These are phyloP conservation scores for Quercus tomentella DNA, from an alignment of 331 rosid genomes.

Conservation along the genomic window DNA sequence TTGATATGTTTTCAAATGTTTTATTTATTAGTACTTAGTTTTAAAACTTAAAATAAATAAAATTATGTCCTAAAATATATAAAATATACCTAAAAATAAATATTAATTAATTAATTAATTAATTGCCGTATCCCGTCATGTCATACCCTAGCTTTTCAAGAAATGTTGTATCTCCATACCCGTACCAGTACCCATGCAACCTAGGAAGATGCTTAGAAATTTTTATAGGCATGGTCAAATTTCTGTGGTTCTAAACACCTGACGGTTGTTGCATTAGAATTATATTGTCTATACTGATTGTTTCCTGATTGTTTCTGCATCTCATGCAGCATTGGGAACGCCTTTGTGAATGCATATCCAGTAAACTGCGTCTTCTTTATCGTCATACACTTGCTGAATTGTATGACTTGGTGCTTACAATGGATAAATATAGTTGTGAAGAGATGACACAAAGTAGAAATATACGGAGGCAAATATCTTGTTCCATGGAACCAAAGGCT, in stretches of 20 bases:
- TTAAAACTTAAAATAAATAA: too few relatives aligned
- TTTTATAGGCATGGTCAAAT: not conserved
- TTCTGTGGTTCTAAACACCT: constrained; percentile 1
- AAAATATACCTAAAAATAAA: too few relatives aligned
- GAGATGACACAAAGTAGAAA: constrained; percentile 43
- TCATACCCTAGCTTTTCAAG: too few relatives aligned
- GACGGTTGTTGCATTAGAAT: not conserved
- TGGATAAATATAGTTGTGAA: constrained; percentile 52
- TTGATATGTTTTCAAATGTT: too few relatives aligned
- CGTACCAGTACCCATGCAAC: too few relatives aligned
- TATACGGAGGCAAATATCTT: constrained; percentile 42
- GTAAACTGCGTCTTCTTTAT: constrained; percentile 62
- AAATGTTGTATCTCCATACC: too few relatives aligned
- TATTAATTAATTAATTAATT: too few relatives aligned
- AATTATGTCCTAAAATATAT: too few relatives aligned
- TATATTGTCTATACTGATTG: constrained; percentile 5
- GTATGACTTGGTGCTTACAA: constrained; percentile 53
- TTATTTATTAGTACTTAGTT: too few relatives aligned
- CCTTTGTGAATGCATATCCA: constrained; percentile 91
- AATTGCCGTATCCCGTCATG: too few relatives aligned
- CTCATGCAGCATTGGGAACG: constrained; percentile 80
- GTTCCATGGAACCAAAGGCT: constrained; percentile 39
- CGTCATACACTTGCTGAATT: constrained; percentile 88
- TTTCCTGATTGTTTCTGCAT: constrained; percentile 22
- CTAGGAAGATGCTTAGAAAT: constrained; percentile 6